phyloP scores from a whole-genome alignment of 139 green algal species.

The Tetraselmis chui region DNA sequence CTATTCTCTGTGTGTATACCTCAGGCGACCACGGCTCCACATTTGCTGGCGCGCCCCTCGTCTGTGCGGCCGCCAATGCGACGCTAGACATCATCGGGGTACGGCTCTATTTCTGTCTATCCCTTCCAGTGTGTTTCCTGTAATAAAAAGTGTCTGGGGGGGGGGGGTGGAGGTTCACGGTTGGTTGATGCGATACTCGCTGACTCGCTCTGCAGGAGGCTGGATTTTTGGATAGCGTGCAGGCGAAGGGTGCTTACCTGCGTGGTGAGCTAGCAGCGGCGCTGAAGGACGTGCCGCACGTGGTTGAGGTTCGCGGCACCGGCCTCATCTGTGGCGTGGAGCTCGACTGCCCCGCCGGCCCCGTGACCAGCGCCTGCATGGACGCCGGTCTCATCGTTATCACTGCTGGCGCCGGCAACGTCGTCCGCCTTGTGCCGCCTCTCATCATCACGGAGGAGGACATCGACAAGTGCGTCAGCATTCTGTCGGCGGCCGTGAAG shows the following conservation, averaged over 20 bases:
- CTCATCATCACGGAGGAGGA: conserved; percentile 82
- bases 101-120: neutral
- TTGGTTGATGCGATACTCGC: neutral
- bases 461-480: conserved; percentile 48
- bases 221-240: conserved; percentile 76
- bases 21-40: conserved; percentile 94
- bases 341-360: conserved; percentile 54
- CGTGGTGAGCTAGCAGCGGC: conserved; percentile 43
- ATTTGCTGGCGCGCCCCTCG: conserved; percentile 93
- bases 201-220: conserved; percentile 53
- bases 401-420: conserved; percentile 32
- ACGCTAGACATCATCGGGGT: conserved; percentile 74
- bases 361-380: conserved; percentile 78
- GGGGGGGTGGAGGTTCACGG: too few relatives aligned
- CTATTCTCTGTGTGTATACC: neutral
- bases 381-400: conserved; percentile 10
- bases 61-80: conserved; percentile 68
- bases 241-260: conserved; percentile 72
- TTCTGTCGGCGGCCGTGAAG: conserved; percentile 1
- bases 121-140: too few relatives aligned
- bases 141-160: too few relatives aligned
- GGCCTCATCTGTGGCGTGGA: conserved; percentile 92
- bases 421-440: conserved; percentile 83
- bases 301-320: conserved; percentile 64
- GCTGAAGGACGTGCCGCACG: conserved; percentile 58